phyloP scores from a whole-genome alignment of 768 basidiomycete genomes.

The Candolleomyces aberdarensis region DNA sequence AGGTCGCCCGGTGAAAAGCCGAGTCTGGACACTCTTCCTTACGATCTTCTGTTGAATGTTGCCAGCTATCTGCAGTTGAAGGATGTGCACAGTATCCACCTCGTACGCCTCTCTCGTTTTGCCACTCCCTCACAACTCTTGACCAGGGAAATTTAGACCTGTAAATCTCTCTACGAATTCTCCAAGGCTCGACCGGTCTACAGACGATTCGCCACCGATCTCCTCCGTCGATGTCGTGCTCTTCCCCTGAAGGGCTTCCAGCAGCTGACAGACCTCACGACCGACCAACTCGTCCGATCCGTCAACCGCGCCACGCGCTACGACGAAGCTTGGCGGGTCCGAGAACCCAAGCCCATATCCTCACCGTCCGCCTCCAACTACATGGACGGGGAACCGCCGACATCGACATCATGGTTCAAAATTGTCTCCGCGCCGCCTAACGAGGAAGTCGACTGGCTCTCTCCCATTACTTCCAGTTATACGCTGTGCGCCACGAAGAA shows the following conservation, averaged over 20 bases:
- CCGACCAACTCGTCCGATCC: slow-evolving; percentile 55
- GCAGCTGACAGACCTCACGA: slow-evolving; percentile 62
- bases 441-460: slow-evolving; percentile 75
- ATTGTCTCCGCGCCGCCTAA: slow-evolving; percentile 62
- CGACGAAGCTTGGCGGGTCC: slow-evolving; percentile 59
- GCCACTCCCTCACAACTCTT: slow-evolving; percentile 32
- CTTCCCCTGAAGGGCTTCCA: slow-evolving; percentile 70
- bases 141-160: slow-evolving; percentile 59
- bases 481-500: slow-evolving; percentile 76
- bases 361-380: slow-evolving; percentile 33
- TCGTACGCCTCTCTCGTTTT: too few relatives aligned
- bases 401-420: slow-evolving; percentile 54
- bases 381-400: slow-evolving; percentile 26
- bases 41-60: too few relatives aligned
- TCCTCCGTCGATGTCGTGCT: slow-evolving; percentile 65
- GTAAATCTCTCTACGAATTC: slow-evolving; percentile 57
- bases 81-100: too few relatives aligned
- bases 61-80: too few relatives aligned
- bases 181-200: slow-evolving; percentile 67
- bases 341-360: slow-evolving; percentile 53
- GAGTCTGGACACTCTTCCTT: too few relatives aligned
- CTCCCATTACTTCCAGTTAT: slow-evolving; percentile 72
- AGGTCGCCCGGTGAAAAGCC: too few relatives aligned
- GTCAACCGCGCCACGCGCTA: slow-evolving; percentile 62
- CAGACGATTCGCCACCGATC: slow-evolving; percentile 56